Percentiles rank a stretch among this genome's conserved stretches.
phyloP scores from a whole-genome alignment of 1,284 basidiomycete genomes.

The Farysia itapuensis region DNA sequence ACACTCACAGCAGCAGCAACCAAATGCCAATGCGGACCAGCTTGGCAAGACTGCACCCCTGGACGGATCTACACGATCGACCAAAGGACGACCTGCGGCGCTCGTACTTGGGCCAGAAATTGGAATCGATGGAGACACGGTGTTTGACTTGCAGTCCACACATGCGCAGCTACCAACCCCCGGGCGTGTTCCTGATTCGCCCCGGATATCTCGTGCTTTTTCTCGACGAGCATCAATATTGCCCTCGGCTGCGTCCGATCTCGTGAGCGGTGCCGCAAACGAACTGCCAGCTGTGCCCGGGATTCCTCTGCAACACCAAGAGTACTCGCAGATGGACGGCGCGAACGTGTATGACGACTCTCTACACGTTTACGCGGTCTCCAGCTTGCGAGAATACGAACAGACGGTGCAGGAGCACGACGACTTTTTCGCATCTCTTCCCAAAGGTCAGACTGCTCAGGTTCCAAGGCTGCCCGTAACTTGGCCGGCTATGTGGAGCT shows the following conservation, averaged over 20 bases:
- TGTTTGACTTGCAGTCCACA: constrained; percentile 50
- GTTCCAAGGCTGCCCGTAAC: constrained; percentile 48
- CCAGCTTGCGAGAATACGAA: constrained; percentile 52
- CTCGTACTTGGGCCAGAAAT: constrained; percentile 15
- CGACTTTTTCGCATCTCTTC: constrained; percentile 44
- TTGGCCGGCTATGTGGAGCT: constrained; percentile 43
- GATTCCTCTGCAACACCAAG: constrained; percentile 19
- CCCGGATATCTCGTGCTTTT: constrained; percentile 45
- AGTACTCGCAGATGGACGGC: constrained; percentile 9
- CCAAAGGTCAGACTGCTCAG: constrained; percentile 28
- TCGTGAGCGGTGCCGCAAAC: constrained; percentile 26
- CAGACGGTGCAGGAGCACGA: constrained; percentile 55
- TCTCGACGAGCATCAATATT: constrained; percentile 46
- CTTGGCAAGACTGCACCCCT: neutral
- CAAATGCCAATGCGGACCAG: neutral
- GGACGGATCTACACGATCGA: neutral
- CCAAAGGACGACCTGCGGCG: neutral
- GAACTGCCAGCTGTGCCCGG: constrained; percentile 30
- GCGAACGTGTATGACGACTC: constrained; percentile 32
- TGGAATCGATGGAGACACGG: constrained; percentile 41
- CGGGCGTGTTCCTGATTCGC: constrained; percentile 22
- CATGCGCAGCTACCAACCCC: constrained; percentile 25
- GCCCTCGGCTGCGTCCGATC: constrained; percentile 45
- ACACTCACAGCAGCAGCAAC: constrained; percentile 6
- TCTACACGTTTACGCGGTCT: constrained; percentile 52